Base-by-base conservation (phyloP, 768 basidiomycete species). In the Mycena rosella region DNA sequence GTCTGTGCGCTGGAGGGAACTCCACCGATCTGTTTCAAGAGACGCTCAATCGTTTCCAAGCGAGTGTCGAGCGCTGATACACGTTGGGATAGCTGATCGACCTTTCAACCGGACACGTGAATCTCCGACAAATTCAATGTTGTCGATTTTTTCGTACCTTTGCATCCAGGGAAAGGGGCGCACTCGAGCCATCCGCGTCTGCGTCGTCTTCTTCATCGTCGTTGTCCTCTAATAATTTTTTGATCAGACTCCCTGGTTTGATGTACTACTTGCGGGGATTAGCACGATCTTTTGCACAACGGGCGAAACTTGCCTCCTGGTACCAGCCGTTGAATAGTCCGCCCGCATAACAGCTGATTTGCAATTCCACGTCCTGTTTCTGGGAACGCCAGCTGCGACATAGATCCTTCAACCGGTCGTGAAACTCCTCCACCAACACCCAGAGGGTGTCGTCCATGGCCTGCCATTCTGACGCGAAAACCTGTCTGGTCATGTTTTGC, bases 21-120 rank as follows among this genome's bases (percentile, higher is more conserved):
- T n/a, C n/a, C n/a, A n/a, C n/a, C 32, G 47, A 60, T 24, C 26
- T 40, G 29, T 32, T 57, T 56, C 36, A 64, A 45, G 45, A 64
- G 26, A 3, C 55, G 51, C 63, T 64, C 63, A 24, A 64, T 57
- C 36, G 30, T 45, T 13, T 64, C 48, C 20, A 64, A 22, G 1
- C 63, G 54, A 13, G 45, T 10, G 49, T 64, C 63, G 26, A 64
- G 18, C 3, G 55, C 55, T 10, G 30, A 34, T 5, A 63, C 54
- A 2, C 62, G 53, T n/a, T 36, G n/a, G 18, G 62, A 36, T 30
- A 63, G 30, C 32, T 57, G 47, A 15, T 57, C 48, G 11, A 48
- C 27, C 55, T 49, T 24, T 2, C 10, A 38, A 7, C 15, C 38
- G 38, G 9, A 3, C 3, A 38, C 8, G 15, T 38, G 38, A 38